Base-by-base conservation (phyloP, 176 grass and related monocot genomes). In the Carex scoparia region DNA sequence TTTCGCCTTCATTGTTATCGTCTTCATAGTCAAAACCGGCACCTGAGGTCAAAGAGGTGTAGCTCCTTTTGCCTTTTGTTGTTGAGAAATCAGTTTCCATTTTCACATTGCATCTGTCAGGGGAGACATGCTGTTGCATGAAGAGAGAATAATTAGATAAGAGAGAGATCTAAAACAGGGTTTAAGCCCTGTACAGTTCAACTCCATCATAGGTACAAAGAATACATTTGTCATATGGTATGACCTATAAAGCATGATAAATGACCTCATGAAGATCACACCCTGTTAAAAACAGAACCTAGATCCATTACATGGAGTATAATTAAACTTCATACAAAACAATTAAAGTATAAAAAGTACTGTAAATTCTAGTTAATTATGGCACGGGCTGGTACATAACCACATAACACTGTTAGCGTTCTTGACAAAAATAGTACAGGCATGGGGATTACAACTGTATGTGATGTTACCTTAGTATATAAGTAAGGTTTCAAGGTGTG, bases 41-140 rank as follows among this genome's bases (percentile, higher is more conserved):
- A 59, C 60, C 19, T 61, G 62, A 86, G 58, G 59, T 65, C 64
- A 81, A 86, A 7, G 70, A 40, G 83, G 66, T 84, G 19, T 84
- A 85, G 71, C 71, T 76, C 46, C 8, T 73, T 16, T 61, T 61
- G 59, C 5, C 59, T 19, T 19, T 61, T 23, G 5, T 61, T 65
- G 28, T 65, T 9, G 63, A 31, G 2, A 65, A 30, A 65, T 33
- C 27, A 31, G 28, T 12, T 30, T 2, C 27, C 28, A 6, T 32
- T 65, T 65, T 65, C 63, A 32, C 7, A 65, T 32, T 65, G 63
- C 63, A 32, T 30, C 63, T 65, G 63, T 19, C 19, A 23, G n/a
- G 19, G 19, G 19, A 63, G 7, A 63, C 19, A 23, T 63, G 61
- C 63, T 65, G 63, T 31, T 32, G 63, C 28, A 11, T 65, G 10